Base-by-base conservation (phyloP, 1,284 basidiomycete species). In the Chiua sp. region DNA sequence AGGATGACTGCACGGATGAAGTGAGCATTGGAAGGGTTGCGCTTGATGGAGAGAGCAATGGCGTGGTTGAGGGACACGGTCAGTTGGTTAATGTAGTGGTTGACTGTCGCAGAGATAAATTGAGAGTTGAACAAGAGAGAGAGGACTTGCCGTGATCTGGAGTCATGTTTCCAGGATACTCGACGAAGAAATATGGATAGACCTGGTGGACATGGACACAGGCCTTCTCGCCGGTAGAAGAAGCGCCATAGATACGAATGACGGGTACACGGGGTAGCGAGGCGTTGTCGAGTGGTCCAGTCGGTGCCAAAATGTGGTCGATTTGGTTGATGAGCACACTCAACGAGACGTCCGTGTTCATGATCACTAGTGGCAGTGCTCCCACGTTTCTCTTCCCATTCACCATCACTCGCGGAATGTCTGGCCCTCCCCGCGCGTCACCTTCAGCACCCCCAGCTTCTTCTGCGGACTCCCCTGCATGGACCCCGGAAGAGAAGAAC, bases 151-250 rank as follows among this genome's bases (percentile, higher is more conserved):
- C 82, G 50, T 72, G 61, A 4, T 80, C 77, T 0, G 83, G 84
- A 53, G 81, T 79, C 65, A 93, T 73, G 39, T 80, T 80, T 2
- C 83, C 88, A 16, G 75, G 68, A 72, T 93, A 93, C 65, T 91
- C 87, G 56, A 92, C 79, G 67, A 84, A 92, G 71, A 92, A 87
- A 73, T 93, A 93, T 4, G 92, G 91, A 76, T 88, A 93, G 42
- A 87, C 92, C 84, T 94, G 88, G 77, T 98, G 97, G 28, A 98
- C 80, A 78, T 98, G 92, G 13, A 95, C 82, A 72, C 95, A 97
- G 42, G 93, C 86, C 69, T 90, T 92, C 71, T 87, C 81, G 4
- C 94, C 92, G 2, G 78, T 74, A 0, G 93, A 92, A 2, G 94
- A 93, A 20, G 88, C 81, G 20, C 97, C 97, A 75, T 91, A 98